Conservation (phyloP, 768 basidiomycete genomes). For the Mycena floridula region DNA sequence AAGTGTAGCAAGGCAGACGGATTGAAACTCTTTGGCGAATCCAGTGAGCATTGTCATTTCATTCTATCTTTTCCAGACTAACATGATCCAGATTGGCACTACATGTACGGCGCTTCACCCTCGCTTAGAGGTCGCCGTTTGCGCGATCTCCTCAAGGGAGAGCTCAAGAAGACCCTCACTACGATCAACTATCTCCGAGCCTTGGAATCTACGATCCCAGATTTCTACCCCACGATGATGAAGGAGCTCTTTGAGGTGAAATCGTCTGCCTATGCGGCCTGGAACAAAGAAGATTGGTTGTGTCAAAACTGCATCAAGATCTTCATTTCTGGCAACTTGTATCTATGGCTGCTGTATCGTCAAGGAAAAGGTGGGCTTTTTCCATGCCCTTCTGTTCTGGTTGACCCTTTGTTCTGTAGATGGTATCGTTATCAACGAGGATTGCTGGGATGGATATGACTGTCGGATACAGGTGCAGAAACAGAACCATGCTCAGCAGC, state of each 20-base stretch:
- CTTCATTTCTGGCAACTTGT: neutral
- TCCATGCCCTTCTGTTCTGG: neutral
- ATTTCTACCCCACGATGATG: neutral
- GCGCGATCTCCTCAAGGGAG: too few relatives aligned
- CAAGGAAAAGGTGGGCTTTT: neutral
- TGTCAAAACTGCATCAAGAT: neutral
- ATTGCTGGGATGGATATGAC: constrained; percentile 12
- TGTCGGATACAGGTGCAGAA: constrained; percentile 6
- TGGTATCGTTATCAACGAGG: constrained; percentile 6
- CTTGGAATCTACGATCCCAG: neutral
- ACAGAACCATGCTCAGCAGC: neutral
- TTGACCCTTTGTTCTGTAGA: neutral
- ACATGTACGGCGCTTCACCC: too few relatives aligned
- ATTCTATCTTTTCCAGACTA: neutral
- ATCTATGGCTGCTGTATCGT: neutral
- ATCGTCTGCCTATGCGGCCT: neutral
- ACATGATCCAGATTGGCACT: neutral
- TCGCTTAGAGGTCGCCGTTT: too few relatives aligned
- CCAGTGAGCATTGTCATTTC: too few relatives aligned
- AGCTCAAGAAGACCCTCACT: neutral
- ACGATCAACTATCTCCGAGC: neutral
- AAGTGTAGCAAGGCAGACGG: neutral
- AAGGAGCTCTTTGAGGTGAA: neutral
- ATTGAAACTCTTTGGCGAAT: constrained; percentile 1
- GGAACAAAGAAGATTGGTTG: constrained; percentile 1